Conservation (phyloP, 2,329 filamentous ascomycete species). For the Drechslerella dactyloides region DNA sequence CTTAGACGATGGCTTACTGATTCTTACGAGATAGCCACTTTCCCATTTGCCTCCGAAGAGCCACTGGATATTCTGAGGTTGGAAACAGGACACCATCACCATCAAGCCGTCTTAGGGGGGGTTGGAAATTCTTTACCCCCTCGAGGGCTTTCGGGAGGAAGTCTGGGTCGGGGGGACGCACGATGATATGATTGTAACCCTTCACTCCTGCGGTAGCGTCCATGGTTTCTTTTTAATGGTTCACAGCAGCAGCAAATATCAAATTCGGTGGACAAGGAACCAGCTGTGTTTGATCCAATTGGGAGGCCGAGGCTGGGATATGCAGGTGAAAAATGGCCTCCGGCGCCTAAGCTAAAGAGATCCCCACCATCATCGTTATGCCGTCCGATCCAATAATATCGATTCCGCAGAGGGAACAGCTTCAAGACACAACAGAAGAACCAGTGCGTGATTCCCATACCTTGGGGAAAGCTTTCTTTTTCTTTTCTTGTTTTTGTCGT, state of each 20-base stretch:
- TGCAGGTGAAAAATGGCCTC: slow-evolving; percentile 49
- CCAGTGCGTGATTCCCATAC: slow-evolving; percentile 49
- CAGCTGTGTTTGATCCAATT: slow-evolving; percentile 46
- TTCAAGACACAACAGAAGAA: slow-evolving; percentile 43
- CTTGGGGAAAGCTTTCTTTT: slow-evolving; percentile 21
- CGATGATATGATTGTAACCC: slow-evolving; percentile 36
- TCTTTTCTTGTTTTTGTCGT: slow-evolving; percentile 8
- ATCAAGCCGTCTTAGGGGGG: slow-evolving; percentile 14
- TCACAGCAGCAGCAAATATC: slow-evolving; percentile 42
- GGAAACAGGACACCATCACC: slow-evolving; percentile 12
- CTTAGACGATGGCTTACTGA: not conserved
- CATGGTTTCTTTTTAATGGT: slow-evolving; percentile 49
- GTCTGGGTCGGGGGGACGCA: slow-evolving; percentile 25
- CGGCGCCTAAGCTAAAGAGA: slow-evolving; percentile 50
- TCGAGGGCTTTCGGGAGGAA: too few species aligned
- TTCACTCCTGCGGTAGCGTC: slow-evolving; percentile 34
- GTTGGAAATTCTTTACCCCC: slow-evolving; percentile 27
- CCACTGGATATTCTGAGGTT: slow-evolving; percentile 37
- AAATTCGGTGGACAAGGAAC: slow-evolving; percentile 50
- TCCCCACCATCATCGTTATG: slow-evolving; percentile 47
- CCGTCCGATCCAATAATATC: slow-evolving; percentile 51
- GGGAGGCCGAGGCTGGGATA: slow-evolving; percentile 51
- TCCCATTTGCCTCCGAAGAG: slow-evolving; percentile 21
- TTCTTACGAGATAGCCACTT: not conserved
- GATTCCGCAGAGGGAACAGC: slow-evolving; percentile 46